Evolutionary conservation across 139 green algal genomes (phyloP), one percentile per base, ranked within the genome.

Genomic region (Astrephomene gubernaculifera): DNA sequence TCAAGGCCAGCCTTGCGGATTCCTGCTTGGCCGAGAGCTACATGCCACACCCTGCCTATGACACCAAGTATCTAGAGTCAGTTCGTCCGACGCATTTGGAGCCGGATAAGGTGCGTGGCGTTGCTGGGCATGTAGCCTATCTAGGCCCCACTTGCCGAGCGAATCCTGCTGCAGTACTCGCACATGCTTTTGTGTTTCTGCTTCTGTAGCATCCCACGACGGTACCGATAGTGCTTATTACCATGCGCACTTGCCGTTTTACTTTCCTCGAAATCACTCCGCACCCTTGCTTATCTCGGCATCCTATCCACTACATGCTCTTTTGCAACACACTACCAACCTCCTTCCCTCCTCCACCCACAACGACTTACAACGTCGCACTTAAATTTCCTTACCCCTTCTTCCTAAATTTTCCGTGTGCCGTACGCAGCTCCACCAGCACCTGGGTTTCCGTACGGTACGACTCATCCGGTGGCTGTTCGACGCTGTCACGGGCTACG

Each of bases 401-500:
- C n/a, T n/a, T n/a, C n/a, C n/a, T n/a, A n/a, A n/a, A n/a, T n/a
- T n/a, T n/a, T n/a, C n/a, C n/a, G n/a, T n/a, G n/a, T n/a, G n/a
- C n/a, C n/a, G n/a, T 33, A 6, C 78, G 71, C 89, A 91, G 87
- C 2, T 90, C 38, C 67, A 90, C 39, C 86, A 94, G 75, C 83
- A 85, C 54, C 52, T 86, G 21, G 89, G 86, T n/a, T 72, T 90
- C 24, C 27, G 24, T 4, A 31, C 67, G 3, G 86, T 94, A 17
- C 76, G 70, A 10, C 8, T 82, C 1, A 39, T 91, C 70, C 92
- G 95, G 45, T 60, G 21, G 0, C 8, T 29, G 22, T 98, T 98
- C 82, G 95, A 98, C 90, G 29, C 53, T 8, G 71, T 88, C 69
- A 97, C 94, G 1, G 92, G 94, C 43, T 98, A 97, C 82, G 54